Evolutionary conservation across 805 yeast genomes (phyloP), one percentile per base, ranked within the genome.

Genomic region (Pichia phayaonensis): DNA sequence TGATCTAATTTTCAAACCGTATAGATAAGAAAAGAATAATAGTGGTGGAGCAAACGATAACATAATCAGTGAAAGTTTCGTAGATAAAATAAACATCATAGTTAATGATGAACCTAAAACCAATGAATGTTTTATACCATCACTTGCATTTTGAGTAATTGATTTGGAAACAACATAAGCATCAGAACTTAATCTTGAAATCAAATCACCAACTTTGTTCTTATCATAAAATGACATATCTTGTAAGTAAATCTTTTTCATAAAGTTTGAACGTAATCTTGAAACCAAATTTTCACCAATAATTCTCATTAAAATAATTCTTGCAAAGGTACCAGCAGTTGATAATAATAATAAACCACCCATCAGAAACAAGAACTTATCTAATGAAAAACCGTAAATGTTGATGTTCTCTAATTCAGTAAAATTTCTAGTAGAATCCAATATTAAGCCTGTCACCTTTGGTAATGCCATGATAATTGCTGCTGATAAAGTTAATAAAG

Each of bases 211-310:
- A 3, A 90, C 95, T 54, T 90, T 80, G 54, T 94, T 90, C 26
- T 84, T 83, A 61, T 92, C 98, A 60, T 87, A 81, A 62, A 92
- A 90, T 58, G 86, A 86, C 50, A 95, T 85, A 67, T 90, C 98
- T 63, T 92, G 97, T 38, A 83, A 77, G 45, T 90, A 71, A 3
- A 92, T 80, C 45, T 83, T 86, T 62, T 81, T 81, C 72, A 90
- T 83, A 34, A 92, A 80, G 47, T 83, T 75, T 2, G 95, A 77
- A 57, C 98, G 75, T 56, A 92, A 70, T 54, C 96, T 74, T 7
- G 96, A 88, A 22, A 90, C 96, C 38, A 92, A 70, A 56, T 86
- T 79, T 67, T 90, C 98, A 49, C 97, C 97, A 16, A 86, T 82
- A 0, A 84, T 72, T 56, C 94, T 77, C 63, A 90, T 72, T 13